Percentiles rank a stretch among this genome's conserved stretches.
These are phyloP conservation scores for Berkeleyomyces basicola DNA, from an alignment of 2,329 filamentous ascomycete species.

Conservation along the genomic window DNA sequence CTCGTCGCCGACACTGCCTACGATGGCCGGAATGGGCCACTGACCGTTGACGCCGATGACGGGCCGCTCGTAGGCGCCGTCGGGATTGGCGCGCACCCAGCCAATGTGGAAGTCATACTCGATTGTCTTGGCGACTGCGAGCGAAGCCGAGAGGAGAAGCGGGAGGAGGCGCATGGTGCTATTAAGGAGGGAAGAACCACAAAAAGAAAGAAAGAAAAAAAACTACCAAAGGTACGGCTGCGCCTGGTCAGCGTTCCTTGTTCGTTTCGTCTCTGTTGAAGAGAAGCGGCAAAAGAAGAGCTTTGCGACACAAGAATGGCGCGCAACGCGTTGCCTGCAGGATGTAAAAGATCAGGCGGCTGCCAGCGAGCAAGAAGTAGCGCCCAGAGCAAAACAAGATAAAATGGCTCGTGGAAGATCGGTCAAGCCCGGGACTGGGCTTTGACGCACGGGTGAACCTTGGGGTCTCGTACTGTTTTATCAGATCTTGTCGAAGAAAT, in stretches of 20 bases:
- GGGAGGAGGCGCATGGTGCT: not conserved
- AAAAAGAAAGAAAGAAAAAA: not conserved
- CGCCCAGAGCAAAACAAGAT: too few species aligned
- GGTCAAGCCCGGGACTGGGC: not conserved
- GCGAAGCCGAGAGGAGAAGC: slow-evolving; percentile 12
- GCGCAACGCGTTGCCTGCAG: too few species aligned
- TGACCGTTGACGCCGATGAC: slow-evolving; percentile 61
- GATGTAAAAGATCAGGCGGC: too few species aligned
- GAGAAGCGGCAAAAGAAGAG: too few species aligned
- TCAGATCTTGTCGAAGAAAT: slow-evolving; percentile 6
- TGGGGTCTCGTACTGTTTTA: not conserved
- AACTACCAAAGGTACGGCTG: not conserved
- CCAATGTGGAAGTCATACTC: slow-evolving; percentile 51
- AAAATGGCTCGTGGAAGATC: too few species aligned
- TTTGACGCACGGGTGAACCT: not conserved
- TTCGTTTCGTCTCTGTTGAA: too few species aligned
- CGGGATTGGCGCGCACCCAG: slow-evolving; percentile 58
- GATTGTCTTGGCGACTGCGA: slow-evolving; percentile 29
- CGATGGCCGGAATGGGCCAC: slow-evolving; percentile 56
- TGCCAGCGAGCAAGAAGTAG: too few species aligned
- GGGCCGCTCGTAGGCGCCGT: slow-evolving; percentile 46
- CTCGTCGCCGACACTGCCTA: slow-evolving; percentile 44
- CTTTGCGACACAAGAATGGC: too few species aligned
- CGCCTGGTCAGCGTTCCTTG: too few species aligned
- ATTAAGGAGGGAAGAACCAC: not conserved